Percentiles rank a stretch among this genome's conserved stretches.
Conservation (phyloP, 371 early-diverging fungal species). For the Haplosporangium sp. region DNA sequence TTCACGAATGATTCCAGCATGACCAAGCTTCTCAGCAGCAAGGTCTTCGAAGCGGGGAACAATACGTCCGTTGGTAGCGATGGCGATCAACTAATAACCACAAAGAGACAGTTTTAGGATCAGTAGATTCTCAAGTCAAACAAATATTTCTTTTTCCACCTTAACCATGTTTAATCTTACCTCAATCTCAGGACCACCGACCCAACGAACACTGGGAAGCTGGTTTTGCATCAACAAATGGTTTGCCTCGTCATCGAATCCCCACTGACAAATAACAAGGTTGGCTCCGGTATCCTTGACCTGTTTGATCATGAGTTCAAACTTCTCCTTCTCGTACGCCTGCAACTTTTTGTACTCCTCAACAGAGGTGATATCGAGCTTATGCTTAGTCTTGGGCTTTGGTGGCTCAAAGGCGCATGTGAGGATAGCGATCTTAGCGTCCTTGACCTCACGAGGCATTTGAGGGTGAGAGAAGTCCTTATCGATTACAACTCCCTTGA, state of each 20-base stretch:
- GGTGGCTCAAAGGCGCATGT: constrained; percentile 99
- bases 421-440: constrained; percentile 98
- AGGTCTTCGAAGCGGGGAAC: constrained; percentile 99
- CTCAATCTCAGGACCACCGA: constrained; percentile 99
- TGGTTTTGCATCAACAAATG: constrained; percentile 98
- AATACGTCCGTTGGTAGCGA: constrained; percentile 99
- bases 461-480: constrained; percentile 99
- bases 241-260: constrained; percentile 99
- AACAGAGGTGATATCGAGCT: constrained; percentile 96
- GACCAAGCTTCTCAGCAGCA: constrained; percentile 90
- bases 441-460: constrained; percentile 97
- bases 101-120: too few species aligned
- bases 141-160: neutral
- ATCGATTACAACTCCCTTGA: constrained; percentile 98
- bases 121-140: neutral
- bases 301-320: constrained; percentile 96
- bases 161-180: constrained; percentile 39
- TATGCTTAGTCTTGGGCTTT: constrained; percentile 99
- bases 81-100: constrained; percentile 87
- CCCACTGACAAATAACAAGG: constrained; percentile 99
- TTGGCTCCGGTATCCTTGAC: constrained; percentile 99
- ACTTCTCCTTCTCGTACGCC: constrained; percentile 96
- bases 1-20: constrained; percentile 95
- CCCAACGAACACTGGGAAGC: constrained; percentile 99
- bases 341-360: constrained; percentile 98